Percentiles rank a stretch among this genome's conserved stretches.
Conservation (phyloP, 768 basidiomycete species). For the Leccinum obscurum region DNA sequence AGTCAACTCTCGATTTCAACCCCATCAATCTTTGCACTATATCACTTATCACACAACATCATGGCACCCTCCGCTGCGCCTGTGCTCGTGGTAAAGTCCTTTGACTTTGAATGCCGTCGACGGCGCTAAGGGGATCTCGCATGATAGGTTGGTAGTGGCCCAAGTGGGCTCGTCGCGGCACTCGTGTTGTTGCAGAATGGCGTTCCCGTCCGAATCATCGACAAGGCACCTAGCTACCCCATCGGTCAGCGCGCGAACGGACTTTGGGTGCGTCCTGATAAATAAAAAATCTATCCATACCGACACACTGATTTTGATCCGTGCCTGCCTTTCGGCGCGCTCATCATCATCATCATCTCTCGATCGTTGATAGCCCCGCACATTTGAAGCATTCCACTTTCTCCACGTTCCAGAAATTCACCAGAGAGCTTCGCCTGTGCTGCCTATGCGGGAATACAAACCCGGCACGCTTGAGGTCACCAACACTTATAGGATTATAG, state of each 20-base stretch:
- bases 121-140: background rate
- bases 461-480: slow-evolving; percentile 19
- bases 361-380: slow-evolving; percentile 28
- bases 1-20: background rate
- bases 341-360: background rate
- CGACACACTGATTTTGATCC: background rate
- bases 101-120: background rate
- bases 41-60: background rate
- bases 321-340: too few relatives aligned
- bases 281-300: background rate
- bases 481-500: slow-evolving; percentile 7
- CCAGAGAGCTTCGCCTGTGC: slow-evolving; percentile 27
- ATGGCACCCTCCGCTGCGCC: slow-evolving; percentile 17
- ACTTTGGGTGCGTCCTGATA: slow-evolving; percentile 35
- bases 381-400: slow-evolving; percentile 44
- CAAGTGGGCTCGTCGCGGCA: slow-evolving; percentile 36
- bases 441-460: slow-evolving; percentile 37
- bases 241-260: slow-evolving; percentile 41
- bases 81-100: slow-evolving; percentile 22
- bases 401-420: slow-evolving; percentile 42
- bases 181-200: slow-evolving; percentile 42
- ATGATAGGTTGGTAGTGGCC: slow-evolving; percentile 31
- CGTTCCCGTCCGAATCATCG: slow-evolving; percentile 53
- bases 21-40: background rate
- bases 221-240: slow-evolving; percentile 40